Conservation (phyloP, 2,329 filamentous ascomycete species). For the Pseudogymnoascus sp. region DNA sequence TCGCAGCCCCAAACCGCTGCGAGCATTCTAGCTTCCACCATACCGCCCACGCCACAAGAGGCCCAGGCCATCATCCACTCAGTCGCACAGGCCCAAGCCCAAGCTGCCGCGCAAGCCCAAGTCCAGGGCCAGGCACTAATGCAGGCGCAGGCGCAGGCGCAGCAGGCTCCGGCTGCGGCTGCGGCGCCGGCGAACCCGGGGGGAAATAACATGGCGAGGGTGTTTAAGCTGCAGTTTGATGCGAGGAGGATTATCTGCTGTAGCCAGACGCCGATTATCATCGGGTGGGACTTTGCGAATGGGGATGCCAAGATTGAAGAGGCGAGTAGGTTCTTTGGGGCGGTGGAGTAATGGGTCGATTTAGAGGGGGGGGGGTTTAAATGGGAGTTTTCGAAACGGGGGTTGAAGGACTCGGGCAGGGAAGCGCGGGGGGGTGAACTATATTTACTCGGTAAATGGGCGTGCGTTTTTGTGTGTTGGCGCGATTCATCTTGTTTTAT, state of each 20-base stretch:
- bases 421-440: not conserved
- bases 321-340: slow-evolving; percentile 68
- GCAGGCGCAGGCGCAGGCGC: slow-evolving; percentile 17
- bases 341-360: slow-evolving; percentile 38
- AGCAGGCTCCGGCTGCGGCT: slow-evolving; percentile 1
- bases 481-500: not conserved
- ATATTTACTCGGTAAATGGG: not conserved
- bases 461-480: not conserved
- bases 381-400: not conserved
- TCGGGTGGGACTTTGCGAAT: slow-evolving; percentile 96
- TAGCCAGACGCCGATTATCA: slow-evolving; percentile 82
- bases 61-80: not conserved
- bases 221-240: slow-evolving; percentile 97
- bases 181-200: not conserved
- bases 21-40: not conserved
- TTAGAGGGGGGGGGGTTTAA: not conserved
- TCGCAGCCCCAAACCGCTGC: not conserved
- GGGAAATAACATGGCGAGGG: slow-evolving; percentile 45
- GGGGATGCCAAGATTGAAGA: slow-evolving; percentile 72
- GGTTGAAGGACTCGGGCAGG: not conserved
- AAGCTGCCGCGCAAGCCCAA: not conserved
- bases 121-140: slow-evolving; percentile 13
- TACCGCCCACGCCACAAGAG: not conserved
- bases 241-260: slow-evolving; percentile 89
- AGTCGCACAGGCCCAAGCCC: not conserved